Percentiles rank a stretch among this genome's conserved stretches.
These are phyloP conservation scores for Coffea canephora DNA, from an alignment of 257 asterid genomes.

Conservation along the genomic window DNA sequence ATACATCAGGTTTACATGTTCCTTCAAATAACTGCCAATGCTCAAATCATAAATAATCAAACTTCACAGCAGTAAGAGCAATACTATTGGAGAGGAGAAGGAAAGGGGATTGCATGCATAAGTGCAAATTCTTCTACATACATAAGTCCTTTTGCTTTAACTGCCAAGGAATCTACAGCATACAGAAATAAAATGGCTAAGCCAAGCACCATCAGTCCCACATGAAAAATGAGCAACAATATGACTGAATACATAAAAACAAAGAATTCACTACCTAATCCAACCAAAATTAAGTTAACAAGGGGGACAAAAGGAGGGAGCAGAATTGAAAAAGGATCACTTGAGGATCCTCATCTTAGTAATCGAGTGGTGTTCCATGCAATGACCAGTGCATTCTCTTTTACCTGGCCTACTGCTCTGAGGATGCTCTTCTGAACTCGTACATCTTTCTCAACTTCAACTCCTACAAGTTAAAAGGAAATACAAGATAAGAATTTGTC, in stretches of 20 bases:
- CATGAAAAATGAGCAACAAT: neutral
- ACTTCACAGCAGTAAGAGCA: neutral
- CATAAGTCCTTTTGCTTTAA: neutral
- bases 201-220: neutral
- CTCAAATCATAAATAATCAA: neutral
- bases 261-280: neutral
- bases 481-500: conserved; percentile 19
- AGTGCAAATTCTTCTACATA: neutral
- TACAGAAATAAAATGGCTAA: neutral
- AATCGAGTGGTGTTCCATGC: neutral
- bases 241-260: neutral
- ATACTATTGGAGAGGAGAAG: neutral
- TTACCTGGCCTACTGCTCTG: conserved; percentile 88
- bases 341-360: neutral
- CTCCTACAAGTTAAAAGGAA: conserved; percentile 49
- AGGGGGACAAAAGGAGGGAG: neutral
- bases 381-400: neutral
- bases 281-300: neutral
- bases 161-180: neutral
- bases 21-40: neutral
- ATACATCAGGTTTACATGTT: neutral
- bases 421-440: conserved; percentile 87
- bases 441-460: conserved; percentile 75
- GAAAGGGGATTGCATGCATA: neutral
- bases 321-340: neutral